Conservation (phyloP, 345 rosid species). For the Pistacia atlantica region DNA sequence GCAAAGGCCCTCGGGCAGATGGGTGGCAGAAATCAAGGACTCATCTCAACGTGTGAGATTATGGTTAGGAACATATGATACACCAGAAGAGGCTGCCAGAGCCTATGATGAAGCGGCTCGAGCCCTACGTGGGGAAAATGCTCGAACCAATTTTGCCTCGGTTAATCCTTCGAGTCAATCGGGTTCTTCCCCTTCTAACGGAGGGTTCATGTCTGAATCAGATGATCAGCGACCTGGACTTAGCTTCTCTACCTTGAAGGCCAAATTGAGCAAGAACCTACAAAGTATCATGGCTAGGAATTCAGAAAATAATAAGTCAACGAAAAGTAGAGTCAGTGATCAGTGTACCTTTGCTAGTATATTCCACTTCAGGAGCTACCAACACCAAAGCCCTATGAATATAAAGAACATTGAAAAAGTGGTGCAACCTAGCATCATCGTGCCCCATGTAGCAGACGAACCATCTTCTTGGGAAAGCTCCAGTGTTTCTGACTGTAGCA, state of each 20-base stretch:
- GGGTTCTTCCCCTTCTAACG: conserved; percentile 20
- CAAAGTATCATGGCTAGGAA: conserved; percentile 57
- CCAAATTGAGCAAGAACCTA: conserved; percentile 65
- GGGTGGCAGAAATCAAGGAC: conserved; percentile 84
- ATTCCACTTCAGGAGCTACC: conserved; percentile 49
- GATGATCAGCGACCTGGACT: conserved; percentile 32
- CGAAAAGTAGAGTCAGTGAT: conserved; percentile 67
- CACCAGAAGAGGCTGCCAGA: conserved; percentile 73
- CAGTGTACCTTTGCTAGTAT: conserved; percentile 67
- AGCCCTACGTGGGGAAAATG: conserved; percentile 67
- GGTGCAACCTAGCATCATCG: conserved; percentile 67
- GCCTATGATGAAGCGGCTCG: conserved; percentile 78
- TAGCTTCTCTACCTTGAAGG: conserved; percentile 62
- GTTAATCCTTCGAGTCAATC: conserved; percentile 17
- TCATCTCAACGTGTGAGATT: conserved; percentile 64
- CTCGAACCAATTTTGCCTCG: conserved; percentile 59
- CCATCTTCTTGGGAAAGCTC: conserved; percentile 55
- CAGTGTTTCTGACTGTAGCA: conserved; percentile 57
- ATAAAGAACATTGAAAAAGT: conserved; percentile 51
- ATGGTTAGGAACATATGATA: conserved; percentile 75
- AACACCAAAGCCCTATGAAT: conserved; percentile 39
- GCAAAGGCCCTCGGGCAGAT: conserved; percentile 72
- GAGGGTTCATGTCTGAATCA: conserved; percentile 22
- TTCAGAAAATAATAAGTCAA: conserved; percentile 41
- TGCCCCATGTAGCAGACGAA: conserved; percentile 32